Base-by-base conservation (phyloP, 2,329 filamentous ascomycete genomes). In the Albophoma yamanashiensis region DNA sequence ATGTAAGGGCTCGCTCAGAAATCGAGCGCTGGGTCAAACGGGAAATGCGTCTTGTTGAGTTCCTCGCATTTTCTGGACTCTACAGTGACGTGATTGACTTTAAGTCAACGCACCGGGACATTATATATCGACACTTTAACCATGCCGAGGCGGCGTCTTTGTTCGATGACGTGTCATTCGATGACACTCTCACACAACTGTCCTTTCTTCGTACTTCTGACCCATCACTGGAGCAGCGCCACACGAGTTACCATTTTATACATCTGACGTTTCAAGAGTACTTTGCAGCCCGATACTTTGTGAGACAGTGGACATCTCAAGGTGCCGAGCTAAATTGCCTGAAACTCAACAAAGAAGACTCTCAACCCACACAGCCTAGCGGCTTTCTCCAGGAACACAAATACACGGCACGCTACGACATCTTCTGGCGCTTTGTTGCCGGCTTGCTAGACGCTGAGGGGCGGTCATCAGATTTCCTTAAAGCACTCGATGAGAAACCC, bases 181-280 rank as follows among this genome's bases (percentile, higher is more conserved):
- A 42, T 42, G 40, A 42, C 40, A 42, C 17, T 5, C 40, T 42
- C 40, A n/a, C 40, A 57, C 55, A 34, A 5, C 63, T 76, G 11
- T 77, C 76, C 12, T 76, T 76, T 64, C 62, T 76, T 6, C 71
- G 73, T 3, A 68, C 69, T 3, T 74, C 74, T 43, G 68, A 72
- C 55, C 66, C 61, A 22, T 34, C 59, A 58, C 11, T 59, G n/a
- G 39, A 65, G 25, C 64, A 42, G 36, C 36, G 36, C 36, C 36
- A 38, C 36, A 42, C 56, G 60, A 68, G 42, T 31, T 77, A 76
- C 58, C 71, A 77, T 60, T 78, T 78, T 55, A 31, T 77, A 34
- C 75, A 78, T 61, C 62, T 77, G 12, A 40, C 39, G 15, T 40
- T 40, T 8, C 15, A 40, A 9, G 39, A 40, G 17, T 40, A 5